phyloP scores from a whole-genome alignment of 1,284 basidiomycete species.

The Phellopilus nigrolimitatus region DNA sequence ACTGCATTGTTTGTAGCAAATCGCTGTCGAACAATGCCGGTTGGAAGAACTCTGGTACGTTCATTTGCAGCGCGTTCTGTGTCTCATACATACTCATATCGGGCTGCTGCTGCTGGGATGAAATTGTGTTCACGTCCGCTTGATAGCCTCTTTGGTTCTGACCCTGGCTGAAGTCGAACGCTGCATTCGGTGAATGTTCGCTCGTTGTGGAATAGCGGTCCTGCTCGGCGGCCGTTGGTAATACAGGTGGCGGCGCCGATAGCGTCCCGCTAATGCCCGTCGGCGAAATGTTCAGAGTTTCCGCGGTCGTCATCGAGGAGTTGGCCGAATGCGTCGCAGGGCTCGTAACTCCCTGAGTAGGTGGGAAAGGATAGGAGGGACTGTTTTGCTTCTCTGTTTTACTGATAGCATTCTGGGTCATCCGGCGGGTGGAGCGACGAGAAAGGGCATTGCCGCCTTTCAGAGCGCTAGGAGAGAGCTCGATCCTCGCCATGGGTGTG shows the following conservation, averaged over 20 bases:
- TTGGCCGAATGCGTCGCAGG: neutral
- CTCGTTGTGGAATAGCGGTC: neutral
- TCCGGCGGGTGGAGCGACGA: slow-evolving; percentile 17
- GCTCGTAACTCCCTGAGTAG: neutral
- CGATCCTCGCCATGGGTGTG: slow-evolving; percentile 44
- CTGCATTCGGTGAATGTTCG: neutral
- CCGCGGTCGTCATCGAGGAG: neutral
- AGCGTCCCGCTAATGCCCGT: neutral
- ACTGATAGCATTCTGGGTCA: slow-evolving; percentile 29
- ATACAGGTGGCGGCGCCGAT: neutral
- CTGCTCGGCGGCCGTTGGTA: neutral
- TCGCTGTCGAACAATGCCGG: slow-evolving; percentile 54
- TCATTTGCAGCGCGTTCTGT: slow-evolving; percentile 24
- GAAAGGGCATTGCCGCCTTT: slow-evolving; percentile 16
- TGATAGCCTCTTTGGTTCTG: neutral
- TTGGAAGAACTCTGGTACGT: slow-evolving; percentile 43
- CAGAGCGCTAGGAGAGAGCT: slow-evolving; percentile 28
- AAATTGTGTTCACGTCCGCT: neutral
- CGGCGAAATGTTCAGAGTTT: neutral
- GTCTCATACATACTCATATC: slow-evolving; percentile 11
- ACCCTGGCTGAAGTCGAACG: neutral
- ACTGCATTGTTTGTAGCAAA: slow-evolving; percentile 56
- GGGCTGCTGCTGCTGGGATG: neutral
- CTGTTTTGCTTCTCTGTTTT: slow-evolving; percentile 19
- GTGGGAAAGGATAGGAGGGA: neutral